These are phyloP conservation scores for Flaveria trinervia DNA, from an alignment of 129 eudicot species.

Conservation along the genomic window DNA sequence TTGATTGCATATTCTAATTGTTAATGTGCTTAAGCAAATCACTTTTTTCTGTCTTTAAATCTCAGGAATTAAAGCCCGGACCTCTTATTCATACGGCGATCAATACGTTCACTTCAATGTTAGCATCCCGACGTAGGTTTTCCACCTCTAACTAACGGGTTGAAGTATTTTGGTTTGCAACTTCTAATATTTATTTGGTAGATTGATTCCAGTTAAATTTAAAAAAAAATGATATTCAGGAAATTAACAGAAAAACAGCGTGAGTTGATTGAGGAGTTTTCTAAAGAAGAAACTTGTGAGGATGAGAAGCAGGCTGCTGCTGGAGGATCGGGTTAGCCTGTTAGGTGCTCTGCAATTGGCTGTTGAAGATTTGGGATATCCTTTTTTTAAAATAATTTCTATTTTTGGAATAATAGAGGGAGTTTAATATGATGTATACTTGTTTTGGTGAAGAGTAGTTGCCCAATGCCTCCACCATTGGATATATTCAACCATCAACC, in stretches of 20 bases:
- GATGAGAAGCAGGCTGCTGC: slow-evolving; percentile 51
- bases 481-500: slow-evolving; percentile 1
- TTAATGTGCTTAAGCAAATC: background rate
- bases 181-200: background rate
- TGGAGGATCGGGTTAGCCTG: slow-evolving; percentile 23
- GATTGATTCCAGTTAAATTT: background rate
- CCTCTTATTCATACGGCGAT: slow-evolving; percentile 67
- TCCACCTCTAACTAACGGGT: background rate
- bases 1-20: background rate
- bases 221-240: slow-evolving; percentile 36
- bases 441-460: slow-evolving; percentile 13
- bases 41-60: background rate
- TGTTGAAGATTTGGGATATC: background rate
- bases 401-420: slow-evolving; percentile 18
- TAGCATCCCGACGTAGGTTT: slow-evolving; percentile 79
- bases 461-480: too few relatives aligned
- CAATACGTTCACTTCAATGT: slow-evolving; percentile 83
- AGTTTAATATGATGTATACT: slow-evolving; percentile 20
- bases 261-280: slow-evolving; percentile 67
- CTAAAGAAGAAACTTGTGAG: slow-evolving; percentile 61
- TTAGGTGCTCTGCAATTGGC: background rate
- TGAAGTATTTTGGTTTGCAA: background rate
- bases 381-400: background rate
- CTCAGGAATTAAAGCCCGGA: slow-evolving; percentile 77
- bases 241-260: slow-evolving; percentile 68